Evolutionary conservation across 2,329 filamentous ascomycete genomes (phyloP).

Genomic region (Fusarium paranaense): DNA sequence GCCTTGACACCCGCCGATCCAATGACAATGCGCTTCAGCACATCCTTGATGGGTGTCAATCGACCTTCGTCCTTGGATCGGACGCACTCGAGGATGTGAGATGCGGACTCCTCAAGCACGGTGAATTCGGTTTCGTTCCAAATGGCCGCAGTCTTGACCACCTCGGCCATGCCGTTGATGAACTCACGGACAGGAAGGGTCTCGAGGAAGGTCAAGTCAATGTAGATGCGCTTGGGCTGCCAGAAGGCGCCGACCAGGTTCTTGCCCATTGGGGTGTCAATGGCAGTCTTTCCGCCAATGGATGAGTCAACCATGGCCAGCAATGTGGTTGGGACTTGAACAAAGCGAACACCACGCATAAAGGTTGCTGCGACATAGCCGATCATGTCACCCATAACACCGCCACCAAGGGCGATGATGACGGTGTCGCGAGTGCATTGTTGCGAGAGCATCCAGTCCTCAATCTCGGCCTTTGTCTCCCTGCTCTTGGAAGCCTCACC

Average conservation of each 20-base stretch:
- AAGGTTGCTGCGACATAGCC: constrained; percentile 98
- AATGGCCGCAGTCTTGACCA: constrained; percentile 97
- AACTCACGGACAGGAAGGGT: constrained; percentile 92
- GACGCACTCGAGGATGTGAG: constrained; percentile 71
- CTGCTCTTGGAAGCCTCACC: constrained; percentile 95
- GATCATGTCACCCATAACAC: constrained; percentile 98
- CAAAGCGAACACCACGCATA: constrained; percentile 96
- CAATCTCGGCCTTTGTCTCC: constrained; percentile 93
- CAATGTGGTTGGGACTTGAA: constrained; percentile 95
- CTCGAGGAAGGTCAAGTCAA: constrained; percentile 91
- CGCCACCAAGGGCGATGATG: constrained; percentile 92
- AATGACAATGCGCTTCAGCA: constrained; percentile 83
- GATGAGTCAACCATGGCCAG: constrained; percentile 98
- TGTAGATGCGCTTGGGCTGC: constrained; percentile 94
- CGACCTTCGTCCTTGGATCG: constrained; percentile 59
- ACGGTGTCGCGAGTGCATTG: constrained; percentile 96
- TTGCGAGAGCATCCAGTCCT: constrained; percentile 95
- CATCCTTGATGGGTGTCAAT: constrained; percentile 76
- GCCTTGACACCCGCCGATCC: constrained; percentile 95
- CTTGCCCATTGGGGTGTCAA: constrained; percentile 95
- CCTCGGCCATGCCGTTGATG: constrained; percentile 98
- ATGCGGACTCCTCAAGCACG: constrained; percentile 83
- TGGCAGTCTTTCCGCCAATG: constrained; percentile 98
- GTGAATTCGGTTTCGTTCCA: constrained; percentile 92
- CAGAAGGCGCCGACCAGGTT: constrained; percentile 96